Evolutionary conservation across 441 rosid genomes (phyloP), one percentile per base, ranked within the genome.

Genomic region (Melastoma candidum): DNA sequence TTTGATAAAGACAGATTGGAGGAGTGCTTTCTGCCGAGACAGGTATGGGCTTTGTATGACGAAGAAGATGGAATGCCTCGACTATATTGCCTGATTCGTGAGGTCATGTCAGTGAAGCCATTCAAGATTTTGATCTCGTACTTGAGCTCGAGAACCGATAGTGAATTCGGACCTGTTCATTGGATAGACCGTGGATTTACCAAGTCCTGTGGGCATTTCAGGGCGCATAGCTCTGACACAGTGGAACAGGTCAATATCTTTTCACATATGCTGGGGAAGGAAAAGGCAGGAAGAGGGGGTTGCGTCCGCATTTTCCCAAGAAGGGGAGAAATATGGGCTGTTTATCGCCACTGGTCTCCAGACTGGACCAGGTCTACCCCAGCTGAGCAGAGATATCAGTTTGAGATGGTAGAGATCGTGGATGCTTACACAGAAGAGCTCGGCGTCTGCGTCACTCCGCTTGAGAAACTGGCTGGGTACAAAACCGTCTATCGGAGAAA

Each of bases 31-130:
- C 69, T 81, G 71, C 92, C 97, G n/a, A 88, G 85, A 77, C 97
- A 92, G 53, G 84, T 92, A 74, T 92, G 98, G 98, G 98, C 98
- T 22, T 62, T 88, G 39, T 92, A 92, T 58, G 98, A 92, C 45
- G 98, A 92, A 69, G 98, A 88, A 49, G 98, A 92, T 26, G 98
- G 96, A 25, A 92, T 92, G 98, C 98, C 98, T 58, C 94, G 98
- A 39, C 65, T 92, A 56, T 92, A 92, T 54, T 85, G 98, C 60
- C 70, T 92, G 61, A 74, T 92, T 56, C 85, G 84, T 55, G 77
- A 92, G 74, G 79, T 92, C 59, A 70, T 88, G 77, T 92, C 97
- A 5, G 61, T 77, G 49, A 71, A 81, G 13, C 98, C 98, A 56
- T 92, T 92, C 67, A 81, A 85, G 81, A 79, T 92, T 68, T 92